Evolutionary conservation across 139 green algal genomes (phyloP), one percentile per base, ranked within the genome.

Genomic region (Coelastrella sp.): DNA sequence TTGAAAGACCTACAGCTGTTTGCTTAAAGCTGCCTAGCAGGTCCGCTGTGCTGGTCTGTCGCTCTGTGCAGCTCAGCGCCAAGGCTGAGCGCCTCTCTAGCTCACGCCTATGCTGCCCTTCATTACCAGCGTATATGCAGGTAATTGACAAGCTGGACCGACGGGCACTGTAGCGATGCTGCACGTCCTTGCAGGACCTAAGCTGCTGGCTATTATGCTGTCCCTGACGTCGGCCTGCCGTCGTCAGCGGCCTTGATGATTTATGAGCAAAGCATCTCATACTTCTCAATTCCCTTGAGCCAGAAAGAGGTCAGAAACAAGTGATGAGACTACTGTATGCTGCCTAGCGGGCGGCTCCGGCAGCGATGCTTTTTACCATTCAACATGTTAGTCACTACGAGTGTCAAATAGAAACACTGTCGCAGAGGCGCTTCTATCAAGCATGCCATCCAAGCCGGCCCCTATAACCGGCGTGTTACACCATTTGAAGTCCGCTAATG

Each of bases 11-110:
- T 8, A 41, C 27, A 62, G 66, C 32, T 35, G 78, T 17, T 27
- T 84, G 77, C 57, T 41, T 74, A 30, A 84, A 62, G n/a, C 78
- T 40, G n/a, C 35, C 78, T 15, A 84, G 77, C 21, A 74, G 37
- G 40, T 84, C 59, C 30, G 59, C 59, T 30, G 59, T 32, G 53
- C n/a, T 67, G 59, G 48, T 64, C 21, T 64, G 53, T 35, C 77
- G 35, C 59, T 84, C 77, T 34, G 77, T 62, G 59, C 77, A 84
- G 48, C 40, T 50, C 9, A 84, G 62, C 27, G 78, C 78, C 59
- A 84, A 43, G 4, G 78, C 78, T 50, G 78, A 76, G 4, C 59
- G 38, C 60, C 60, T 37, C 62, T 84, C 78, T 34, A 84, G 78
- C 9, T 77, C 60, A 30, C 60, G 60, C 40, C 78, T 60, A 6